These are phyloP conservation scores for Rhodotorula sp. DNA, from an alignment of 1,284 basidiomycete species.

Conservation along the genomic window DNA sequence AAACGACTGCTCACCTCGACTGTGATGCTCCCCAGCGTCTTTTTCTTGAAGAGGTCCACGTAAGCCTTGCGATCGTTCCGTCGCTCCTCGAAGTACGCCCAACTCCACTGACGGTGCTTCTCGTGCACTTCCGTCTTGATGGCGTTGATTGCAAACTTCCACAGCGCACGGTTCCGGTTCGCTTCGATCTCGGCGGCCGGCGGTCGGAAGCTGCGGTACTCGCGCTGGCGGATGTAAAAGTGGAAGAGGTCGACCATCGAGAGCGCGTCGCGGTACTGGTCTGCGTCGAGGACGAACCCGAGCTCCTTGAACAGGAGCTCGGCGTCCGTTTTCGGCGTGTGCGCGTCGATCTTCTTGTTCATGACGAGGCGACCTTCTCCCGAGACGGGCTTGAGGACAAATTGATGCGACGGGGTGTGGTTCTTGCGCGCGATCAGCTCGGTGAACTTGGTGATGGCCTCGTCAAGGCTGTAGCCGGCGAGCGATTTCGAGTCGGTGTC, in stretches of 20 bases:
- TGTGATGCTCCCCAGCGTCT: slow-evolving; percentile 59
- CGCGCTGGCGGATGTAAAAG: slow-evolving; percentile 85
- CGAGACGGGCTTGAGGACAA: slow-evolving; percentile 91
- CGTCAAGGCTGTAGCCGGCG: slow-evolving; percentile 60
- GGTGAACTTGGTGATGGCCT: slow-evolving; percentile 75
- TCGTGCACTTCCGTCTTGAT: slow-evolving; percentile 86
- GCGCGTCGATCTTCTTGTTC: slow-evolving; percentile 65
- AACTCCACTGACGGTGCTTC: slow-evolving; percentile 80
- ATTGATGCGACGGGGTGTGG: slow-evolving; percentile 71
- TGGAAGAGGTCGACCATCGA: slow-evolving; percentile 97
- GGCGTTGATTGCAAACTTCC: slow-evolving; percentile 77
- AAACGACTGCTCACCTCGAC: slow-evolving; percentile 53
- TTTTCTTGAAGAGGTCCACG: slow-evolving; percentile 77
- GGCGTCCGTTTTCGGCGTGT: slow-evolving; percentile 77
- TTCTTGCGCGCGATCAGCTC: slow-evolving; percentile 63
- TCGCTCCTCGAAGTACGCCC: slow-evolving; percentile 85
- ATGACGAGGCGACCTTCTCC: slow-evolving; percentile 88
- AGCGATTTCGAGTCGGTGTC: slow-evolving; percentile 88
- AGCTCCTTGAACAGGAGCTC: slow-evolving; percentile 92
- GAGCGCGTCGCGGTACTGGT: slow-evolving; percentile 93
- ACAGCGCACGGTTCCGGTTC: slow-evolving; percentile 69
- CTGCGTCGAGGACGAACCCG: slow-evolving; percentile 84
- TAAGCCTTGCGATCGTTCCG: slow-evolving; percentile 81
- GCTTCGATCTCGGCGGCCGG: slow-evolving; percentile 60
- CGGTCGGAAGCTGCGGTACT: slow-evolving; percentile 66